phyloP scores from a whole-genome alignment of 768 basidiomycete species.

The Boletellus sp. region DNA sequence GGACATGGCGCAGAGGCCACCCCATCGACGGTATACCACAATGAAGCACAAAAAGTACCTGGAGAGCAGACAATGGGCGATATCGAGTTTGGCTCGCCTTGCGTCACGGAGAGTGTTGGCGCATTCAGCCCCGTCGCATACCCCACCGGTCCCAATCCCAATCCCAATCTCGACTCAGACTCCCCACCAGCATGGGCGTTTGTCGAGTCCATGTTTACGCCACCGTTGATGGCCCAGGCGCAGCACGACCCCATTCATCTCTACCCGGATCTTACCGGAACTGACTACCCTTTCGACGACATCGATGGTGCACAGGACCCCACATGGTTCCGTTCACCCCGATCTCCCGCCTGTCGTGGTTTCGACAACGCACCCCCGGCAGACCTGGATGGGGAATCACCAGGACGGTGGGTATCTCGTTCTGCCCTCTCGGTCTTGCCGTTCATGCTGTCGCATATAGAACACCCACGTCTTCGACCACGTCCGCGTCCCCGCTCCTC shows the following conservation, averaged over 20 bases:
- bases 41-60: too few species aligned
- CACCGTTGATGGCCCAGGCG: too few species aligned
- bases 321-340: too few species aligned
- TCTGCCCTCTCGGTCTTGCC: background rate
- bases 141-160: too few species aligned
- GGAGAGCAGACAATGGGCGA: too few species aligned
- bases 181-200: too few species aligned
- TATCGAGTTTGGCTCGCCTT: too few species aligned
- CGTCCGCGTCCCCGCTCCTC: slow-evolving; percentile 3
- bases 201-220: too few species aligned
- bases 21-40: too few species aligned
- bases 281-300: background rate
- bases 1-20: background rate
- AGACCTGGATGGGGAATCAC: background rate
- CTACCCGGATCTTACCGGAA: background rate
- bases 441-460: background rate
- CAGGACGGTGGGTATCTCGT: background rate
- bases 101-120: too few species aligned
- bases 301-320: background rate
- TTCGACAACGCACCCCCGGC: background rate
- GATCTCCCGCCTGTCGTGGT: background rate
- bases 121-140: too few species aligned
- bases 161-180: too few species aligned
- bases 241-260: background rate
- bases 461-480: slow-evolving; percentile 3